Conservation (phyloP, 1,284 basidiomycete species). For the Chiua sp. region DNA sequence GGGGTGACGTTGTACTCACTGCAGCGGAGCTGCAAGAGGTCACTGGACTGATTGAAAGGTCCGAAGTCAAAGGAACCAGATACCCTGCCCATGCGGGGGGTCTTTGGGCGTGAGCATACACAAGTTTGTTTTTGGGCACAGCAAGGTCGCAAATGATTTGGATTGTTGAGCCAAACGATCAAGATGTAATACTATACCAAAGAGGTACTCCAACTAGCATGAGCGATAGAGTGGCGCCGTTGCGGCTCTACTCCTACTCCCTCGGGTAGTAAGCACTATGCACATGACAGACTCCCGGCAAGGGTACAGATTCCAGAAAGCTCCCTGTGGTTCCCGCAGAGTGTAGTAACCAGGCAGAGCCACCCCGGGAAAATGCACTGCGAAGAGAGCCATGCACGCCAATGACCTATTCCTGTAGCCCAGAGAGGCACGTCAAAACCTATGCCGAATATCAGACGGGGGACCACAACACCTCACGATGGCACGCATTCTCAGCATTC, state of each 20-base stretch:
- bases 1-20: conserved; percentile 27
- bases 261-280: conserved; percentile 4
- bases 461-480: conserved; percentile 8
- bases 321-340: background rate
- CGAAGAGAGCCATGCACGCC: background rate
- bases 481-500: background rate
- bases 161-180: no score
- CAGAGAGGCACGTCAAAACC: conserved; percentile 4
- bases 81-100: conserved; percentile 14
- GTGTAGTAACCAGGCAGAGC: no score
- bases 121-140: background rate
- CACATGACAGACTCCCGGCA: conserved; percentile 17
- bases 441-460: background rate
- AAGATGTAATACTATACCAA: background rate
- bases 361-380: no score
- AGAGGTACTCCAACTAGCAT: background rate
- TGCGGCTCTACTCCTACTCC: conserved; percentile 1
- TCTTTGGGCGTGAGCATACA: conserved; percentile 9
- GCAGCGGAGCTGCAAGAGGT: conserved; percentile 26
- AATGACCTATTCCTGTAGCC: background rate
- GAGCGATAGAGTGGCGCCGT: background rate
- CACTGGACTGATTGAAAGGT: conserved; percentile 20
- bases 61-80: conserved; percentile 26
- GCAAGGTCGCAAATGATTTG: background rate
- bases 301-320: background rate